These are phyloP conservation scores for Didymella glomerata DNA, from an alignment of 2,329 filamentous ascomycete genomes.

Conservation along the genomic window DNA sequence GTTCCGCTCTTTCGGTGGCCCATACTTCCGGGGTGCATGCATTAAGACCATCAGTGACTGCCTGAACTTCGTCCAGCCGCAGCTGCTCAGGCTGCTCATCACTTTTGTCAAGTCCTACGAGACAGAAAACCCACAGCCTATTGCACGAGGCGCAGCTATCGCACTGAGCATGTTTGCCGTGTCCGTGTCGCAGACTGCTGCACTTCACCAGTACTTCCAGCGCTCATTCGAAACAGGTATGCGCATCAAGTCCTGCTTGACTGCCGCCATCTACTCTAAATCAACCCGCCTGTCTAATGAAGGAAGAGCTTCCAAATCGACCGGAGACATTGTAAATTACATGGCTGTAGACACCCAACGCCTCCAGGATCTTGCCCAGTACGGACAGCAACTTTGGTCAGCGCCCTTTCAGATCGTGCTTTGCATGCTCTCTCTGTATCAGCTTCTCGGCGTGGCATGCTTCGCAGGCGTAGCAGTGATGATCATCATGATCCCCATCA, in stretches of 20 bases:
- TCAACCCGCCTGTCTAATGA: slow-evolving; percentile 91
- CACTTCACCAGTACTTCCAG: slow-evolving; percentile 98
- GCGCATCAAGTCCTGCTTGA: slow-evolving; percentile 91
- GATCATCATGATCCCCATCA: slow-evolving; percentile 96
- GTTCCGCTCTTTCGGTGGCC: slow-evolving; percentile 82
- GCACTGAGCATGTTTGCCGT: slow-evolving; percentile 91
- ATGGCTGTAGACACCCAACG: slow-evolving; percentile 99
- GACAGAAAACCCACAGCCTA: slow-evolving; percentile 71
- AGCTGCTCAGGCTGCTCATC: slow-evolving; percentile 85
- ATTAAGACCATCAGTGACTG: slow-evolving; percentile 92
- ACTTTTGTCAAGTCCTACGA: slow-evolving; percentile 82
- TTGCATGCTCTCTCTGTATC: slow-evolving; percentile 95
- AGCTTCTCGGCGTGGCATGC: slow-evolving; percentile 95
- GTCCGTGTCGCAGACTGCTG: slow-evolving; percentile 85
- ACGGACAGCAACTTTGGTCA: slow-evolving; percentile 94
- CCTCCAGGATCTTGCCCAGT: slow-evolving; percentile 92
- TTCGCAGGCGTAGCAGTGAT: slow-evolving; percentile 93
- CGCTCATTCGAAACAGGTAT: slow-evolving; percentile 93
- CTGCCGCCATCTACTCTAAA: slow-evolving; percentile 91
- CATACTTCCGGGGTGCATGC: slow-evolving; percentile 80
- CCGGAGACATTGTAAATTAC: slow-evolving; percentile 98
- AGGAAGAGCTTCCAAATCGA: slow-evolving; percentile 85
- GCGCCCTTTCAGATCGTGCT: slow-evolving; percentile 95
- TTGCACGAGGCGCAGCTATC: slow-evolving; percentile 85
- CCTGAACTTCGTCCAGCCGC: slow-evolving; percentile 88